A percentile compares a stretch with the other conserved stretches of the same genome.
Conservation (phyloP, 495 filamentous ascomycete genomes). For the Collariella sp. region DNA sequence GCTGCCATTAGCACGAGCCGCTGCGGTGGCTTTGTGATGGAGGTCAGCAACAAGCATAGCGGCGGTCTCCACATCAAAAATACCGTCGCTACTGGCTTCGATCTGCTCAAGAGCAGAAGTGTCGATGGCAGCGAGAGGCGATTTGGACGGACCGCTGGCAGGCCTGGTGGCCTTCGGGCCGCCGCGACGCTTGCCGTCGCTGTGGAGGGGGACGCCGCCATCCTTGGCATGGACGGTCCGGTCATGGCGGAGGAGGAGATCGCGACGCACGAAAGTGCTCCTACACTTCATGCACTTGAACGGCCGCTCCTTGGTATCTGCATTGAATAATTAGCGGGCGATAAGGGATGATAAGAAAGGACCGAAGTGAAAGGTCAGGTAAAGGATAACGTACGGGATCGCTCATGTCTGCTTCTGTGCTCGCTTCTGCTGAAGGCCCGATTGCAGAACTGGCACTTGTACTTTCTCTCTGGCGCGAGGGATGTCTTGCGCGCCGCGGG, state of each 20-base stretch:
- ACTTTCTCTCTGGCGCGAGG: constrained; percentile 78
- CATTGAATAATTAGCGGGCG: constrained; percentile 9
- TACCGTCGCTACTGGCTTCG: constrained; percentile 86
- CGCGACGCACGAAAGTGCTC: constrained; percentile 96
- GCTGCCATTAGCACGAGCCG: constrained; percentile 51
- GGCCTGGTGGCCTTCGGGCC: constrained; percentile 58
- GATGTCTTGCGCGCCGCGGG: constrained; percentile 53
- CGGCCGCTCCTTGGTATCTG: constrained; percentile 97
- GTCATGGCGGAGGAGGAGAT: constrained; percentile 92
- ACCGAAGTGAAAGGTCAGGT: constrained; percentile 5
- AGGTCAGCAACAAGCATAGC: constrained; percentile 99
- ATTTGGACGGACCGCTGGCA: constrained; percentile 64
- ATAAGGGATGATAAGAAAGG: background rate
- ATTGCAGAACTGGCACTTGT: constrained; percentile 98
- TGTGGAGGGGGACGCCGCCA: constrained; percentile 88
- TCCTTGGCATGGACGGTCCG: constrained; percentile 98
- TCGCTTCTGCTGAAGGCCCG: constrained; percentile 95
- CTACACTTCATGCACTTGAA: constrained; percentile 98
- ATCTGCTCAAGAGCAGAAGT: constrained; percentile 87
- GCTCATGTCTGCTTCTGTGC: constrained; percentile 92
- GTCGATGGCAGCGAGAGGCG: constrained; percentile 75
- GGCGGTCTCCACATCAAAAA: constrained; percentile 95
- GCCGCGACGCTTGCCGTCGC: constrained; percentile 84
- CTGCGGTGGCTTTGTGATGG: constrained; percentile 89
- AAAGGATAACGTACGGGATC: constrained; percentile 74